A percentile compares a stretch with the other conserved stretches of the same genome.
Conservation (phyloP, 2,329 filamentous ascomycete species). For the Pestalotiopsis sp. region DNA sequence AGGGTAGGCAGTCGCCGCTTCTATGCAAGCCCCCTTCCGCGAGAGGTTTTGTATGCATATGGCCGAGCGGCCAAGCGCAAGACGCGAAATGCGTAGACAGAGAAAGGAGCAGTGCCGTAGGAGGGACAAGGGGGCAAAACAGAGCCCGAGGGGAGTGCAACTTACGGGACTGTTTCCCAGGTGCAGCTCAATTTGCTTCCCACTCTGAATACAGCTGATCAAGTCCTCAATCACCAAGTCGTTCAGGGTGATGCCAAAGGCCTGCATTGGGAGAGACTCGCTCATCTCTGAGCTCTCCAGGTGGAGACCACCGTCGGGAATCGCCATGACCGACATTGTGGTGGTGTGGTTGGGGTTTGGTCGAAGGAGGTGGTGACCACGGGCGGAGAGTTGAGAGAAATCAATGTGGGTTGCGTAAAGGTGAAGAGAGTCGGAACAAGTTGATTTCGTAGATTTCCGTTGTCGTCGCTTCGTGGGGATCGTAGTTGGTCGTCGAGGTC, state of each 20-base stretch:
- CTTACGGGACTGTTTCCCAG: constrained; percentile 64
- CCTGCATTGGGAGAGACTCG: constrained; percentile 53
- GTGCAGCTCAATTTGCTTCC: constrained; percentile 58
- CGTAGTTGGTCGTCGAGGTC: constrained; percentile 16
- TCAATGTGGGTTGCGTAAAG: neutral
- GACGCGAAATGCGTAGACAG: neutral
- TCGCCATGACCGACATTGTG: constrained; percentile 54
- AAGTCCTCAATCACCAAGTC: constrained; percentile 63
- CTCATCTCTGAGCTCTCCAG: constrained; percentile 53
- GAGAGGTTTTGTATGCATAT: neutral
- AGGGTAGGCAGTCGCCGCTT: too few relatives aligned
- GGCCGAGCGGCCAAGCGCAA: neutral
- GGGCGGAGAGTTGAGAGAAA: neutral
- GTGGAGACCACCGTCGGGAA: constrained; percentile 60
- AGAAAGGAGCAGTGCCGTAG: neutral
- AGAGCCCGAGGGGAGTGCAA: constrained; percentile 22
- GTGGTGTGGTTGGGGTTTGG: constrained; percentile 23
- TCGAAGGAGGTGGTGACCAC: neutral
- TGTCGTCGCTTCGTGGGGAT: neutral
- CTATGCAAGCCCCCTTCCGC: too few relatives aligned
- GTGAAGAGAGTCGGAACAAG: constrained; percentile 7
- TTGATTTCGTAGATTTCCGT: neutral
- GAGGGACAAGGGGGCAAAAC: too few relatives aligned
- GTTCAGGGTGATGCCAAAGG: constrained; percentile 60
- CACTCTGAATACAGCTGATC: constrained; percentile 62